Evolutionary conservation across 2,329 filamentous ascomycete species (phyloP), one percentile per base, ranked within the genome.

Genomic region (Aspergillus bombycis): DNA sequence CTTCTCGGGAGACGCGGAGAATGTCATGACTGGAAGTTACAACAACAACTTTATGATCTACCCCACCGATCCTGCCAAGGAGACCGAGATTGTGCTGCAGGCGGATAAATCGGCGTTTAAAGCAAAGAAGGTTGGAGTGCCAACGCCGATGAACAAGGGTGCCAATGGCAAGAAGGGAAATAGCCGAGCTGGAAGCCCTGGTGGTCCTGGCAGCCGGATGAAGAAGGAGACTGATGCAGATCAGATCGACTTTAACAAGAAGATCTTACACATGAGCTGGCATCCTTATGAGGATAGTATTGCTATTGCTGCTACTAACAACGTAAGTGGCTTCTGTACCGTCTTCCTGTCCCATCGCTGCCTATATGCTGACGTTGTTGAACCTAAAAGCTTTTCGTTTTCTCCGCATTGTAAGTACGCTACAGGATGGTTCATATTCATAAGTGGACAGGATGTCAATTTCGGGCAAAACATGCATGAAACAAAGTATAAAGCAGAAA

Each of bases 21-120:
- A 99, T 72, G 95, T 98, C 69, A 99, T 99, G 95, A 99, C 95
- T 7, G 95, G 95, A 72, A 97, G 93, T 77, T 99, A 99, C 85
- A 99, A 99, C 86, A 99, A 99, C 84, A 99, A 99, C 83, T 98
- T 99, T 85, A 99, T 99, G 95, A 99, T 99, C 75, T 99, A 98
- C 79, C 95, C 95, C 5, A 95, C 94, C 30, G 94, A 98, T 74
- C 92, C 94, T 8, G 92, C 94, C 70, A 96, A 96, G 82, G 95
- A 99, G 77, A 94, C 94, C 3, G 95, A 99, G 79, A 94, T 99
- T 55, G 95, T 99, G 54, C 84, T 99, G 62, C 95, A 99, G 79
- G 95, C 95, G 45, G 95, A 99, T 79, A 99, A 99, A 84, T 97
- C 93, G 62, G 95, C 95, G 12, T 99, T 99, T 88, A 99, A 99